Evolutionary conservation across 805 yeast species (phyloP).

Genomic region (Starmerella stellata): DNA sequence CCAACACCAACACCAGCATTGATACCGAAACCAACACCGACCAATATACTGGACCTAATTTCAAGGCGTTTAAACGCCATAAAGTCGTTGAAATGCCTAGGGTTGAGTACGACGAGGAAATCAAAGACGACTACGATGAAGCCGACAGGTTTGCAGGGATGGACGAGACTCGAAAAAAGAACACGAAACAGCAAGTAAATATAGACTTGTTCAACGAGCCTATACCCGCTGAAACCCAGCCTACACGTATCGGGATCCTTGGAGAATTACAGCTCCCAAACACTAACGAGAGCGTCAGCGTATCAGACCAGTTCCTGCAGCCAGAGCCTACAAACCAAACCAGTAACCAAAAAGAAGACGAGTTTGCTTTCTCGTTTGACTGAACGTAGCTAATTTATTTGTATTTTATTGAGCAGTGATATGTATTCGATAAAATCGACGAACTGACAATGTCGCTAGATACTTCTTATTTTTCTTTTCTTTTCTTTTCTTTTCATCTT

Average conservation of each 20-base stretch:
- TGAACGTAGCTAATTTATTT: too few relatives aligned
- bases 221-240: too few relatives aligned
- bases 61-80: constrained; percentile 14
- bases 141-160: neutral
- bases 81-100: too few relatives aligned
- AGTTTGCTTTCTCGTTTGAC: constrained; percentile 16
- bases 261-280: too few relatives aligned
- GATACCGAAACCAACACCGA: neutral
- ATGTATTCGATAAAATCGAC: too few relatives aligned
- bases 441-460: too few relatives aligned
- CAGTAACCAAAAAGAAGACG: constrained; percentile 12
- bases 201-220: too few relatives aligned
- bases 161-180: neutral
- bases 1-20: too few relatives aligned
- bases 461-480: too few relatives aligned
- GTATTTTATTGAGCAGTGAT: too few relatives aligned
- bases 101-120: neutral
- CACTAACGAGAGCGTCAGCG: too few relatives aligned
- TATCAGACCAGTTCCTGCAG: neutral
- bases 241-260: too few relatives aligned
- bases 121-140: neutral
- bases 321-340: neutral
- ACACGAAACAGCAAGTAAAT: neutral
- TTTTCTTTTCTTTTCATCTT: neutral
- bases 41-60: constrained; percentile 7